Conservation (phyloP, 1,139 yeast genomes). For the Geotrichum bryndzae region DNA sequence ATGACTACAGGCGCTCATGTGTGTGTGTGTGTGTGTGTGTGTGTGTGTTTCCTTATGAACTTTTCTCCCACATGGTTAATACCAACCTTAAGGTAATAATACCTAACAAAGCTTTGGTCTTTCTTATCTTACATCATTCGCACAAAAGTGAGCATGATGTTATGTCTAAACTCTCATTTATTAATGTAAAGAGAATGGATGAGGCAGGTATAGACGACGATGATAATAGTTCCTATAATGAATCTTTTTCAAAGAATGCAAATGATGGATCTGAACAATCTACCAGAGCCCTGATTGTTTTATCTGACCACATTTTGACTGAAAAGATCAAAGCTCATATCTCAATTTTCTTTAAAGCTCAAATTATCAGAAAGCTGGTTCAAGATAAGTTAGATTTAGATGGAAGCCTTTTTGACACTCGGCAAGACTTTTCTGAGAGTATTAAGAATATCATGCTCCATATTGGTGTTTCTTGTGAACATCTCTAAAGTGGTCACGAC, state of each 20-base stretch:
- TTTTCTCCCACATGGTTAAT: neutral
- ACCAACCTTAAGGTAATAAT: neutral
- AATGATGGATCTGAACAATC: too few relatives aligned
- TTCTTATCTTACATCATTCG: neutral
- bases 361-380: neutral
- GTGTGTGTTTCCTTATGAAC: too few relatives aligned
- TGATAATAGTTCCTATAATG: too few relatives aligned
- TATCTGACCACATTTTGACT: neutral
- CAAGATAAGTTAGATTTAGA: too few relatives aligned
- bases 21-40: neutral
- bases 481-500: constrained; percentile 55
- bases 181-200: neutral
- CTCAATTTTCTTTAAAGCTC: neutral
- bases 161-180: too few relatives aligned
- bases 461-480: constrained; percentile 81
- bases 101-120: neutral
- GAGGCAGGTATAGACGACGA: neutral
- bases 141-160: neutral
- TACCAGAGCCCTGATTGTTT: neutral
- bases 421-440: constrained; percentile 96
- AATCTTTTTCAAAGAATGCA: neutral
- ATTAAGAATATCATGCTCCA: constrained; percentile 92
- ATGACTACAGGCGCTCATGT: neutral
- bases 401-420: constrained; percentile 59
- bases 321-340: neutral